A percentile compares a stretch with the other conserved stretches of the same genome.
Evolutionary conservation across 495 filamentous ascomycete species (phyloP).

Genomic region (Rhypophila decipiens): DNA sequence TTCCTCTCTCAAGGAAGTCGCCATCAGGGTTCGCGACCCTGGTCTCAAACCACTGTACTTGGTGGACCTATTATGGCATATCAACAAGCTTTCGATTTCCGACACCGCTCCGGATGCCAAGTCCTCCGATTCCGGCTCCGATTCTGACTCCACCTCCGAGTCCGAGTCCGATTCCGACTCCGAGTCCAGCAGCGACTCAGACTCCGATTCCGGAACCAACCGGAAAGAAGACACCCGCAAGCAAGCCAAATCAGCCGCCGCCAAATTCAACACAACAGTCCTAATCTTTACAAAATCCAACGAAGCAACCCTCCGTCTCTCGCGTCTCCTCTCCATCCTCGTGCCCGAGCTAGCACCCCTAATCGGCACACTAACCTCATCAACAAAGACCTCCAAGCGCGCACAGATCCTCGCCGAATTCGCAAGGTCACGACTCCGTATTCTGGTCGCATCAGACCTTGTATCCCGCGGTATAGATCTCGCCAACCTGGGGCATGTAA

Average conservation of each 20-base stretch:
- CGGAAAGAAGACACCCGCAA: conserved; percentile 6
- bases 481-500: conserved; percentile 66
- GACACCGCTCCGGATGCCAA: neutral
- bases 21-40: conserved; percentile 66
- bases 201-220: conserved; percentile 19
- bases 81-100: neutral
- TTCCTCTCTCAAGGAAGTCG: conserved; percentile 60
- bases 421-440: conserved; percentile 52
- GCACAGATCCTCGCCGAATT: conserved; percentile 57
- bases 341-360: conserved; percentile 49
- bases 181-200: conserved; percentile 28
- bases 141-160: conserved; percentile 24
- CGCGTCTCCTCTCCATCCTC: conserved; percentile 66
- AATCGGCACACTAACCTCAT: conserved; percentile 69
- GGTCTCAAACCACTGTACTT: conserved; percentile 82
- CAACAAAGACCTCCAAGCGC: conserved; percentile 56
- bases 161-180: conserved; percentile 15
- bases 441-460: conserved; percentile 86
- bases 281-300: conserved; percentile 88
- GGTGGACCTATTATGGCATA: conserved; percentile 44
- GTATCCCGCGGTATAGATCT: conserved; percentile 92
- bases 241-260: neutral
- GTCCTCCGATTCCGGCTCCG: conserved; percentile 22
- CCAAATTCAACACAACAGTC: conserved; percentile 34
- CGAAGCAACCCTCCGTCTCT: conserved; percentile 72